These are phyloP conservation scores for Arabidopsis arenosa DNA, from an alignment of 345 rosid genomes.

Conservation along the genomic window DNA sequence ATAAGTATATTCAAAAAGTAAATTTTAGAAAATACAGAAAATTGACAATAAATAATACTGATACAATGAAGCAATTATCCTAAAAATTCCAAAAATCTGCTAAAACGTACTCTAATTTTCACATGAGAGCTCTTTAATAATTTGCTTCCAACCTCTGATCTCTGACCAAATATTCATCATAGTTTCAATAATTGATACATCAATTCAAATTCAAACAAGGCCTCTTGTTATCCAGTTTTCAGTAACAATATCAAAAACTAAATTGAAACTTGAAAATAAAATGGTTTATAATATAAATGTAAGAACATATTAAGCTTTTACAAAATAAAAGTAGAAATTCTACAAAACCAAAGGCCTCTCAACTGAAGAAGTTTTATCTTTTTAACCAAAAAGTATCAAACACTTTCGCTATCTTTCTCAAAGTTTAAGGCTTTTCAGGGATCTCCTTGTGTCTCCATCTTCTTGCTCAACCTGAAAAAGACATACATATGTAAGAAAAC, in stretches of 20 bases:
- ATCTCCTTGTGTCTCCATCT: constrained; percentile 53
- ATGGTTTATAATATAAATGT: constrained; percentile 4
- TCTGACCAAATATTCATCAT: too few species aligned
- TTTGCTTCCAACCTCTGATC: too few species aligned
- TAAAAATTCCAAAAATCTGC: too few species aligned
- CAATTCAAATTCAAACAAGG: background rate
- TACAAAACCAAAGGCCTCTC: constrained; percentile 14
- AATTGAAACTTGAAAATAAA: background rate
- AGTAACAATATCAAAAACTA: constrained; percentile 1
- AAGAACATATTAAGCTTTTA: constrained; percentile 27
- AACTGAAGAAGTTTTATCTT: background rate
- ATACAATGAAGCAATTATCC: too few species aligned
- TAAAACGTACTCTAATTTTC: too few species aligned
- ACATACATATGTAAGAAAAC: constrained; percentile 1
- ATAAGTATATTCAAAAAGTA: too few species aligned
- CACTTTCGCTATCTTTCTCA: constrained; percentile 6
- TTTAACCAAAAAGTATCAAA: background rate
- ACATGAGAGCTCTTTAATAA: too few species aligned
- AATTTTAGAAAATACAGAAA: too few species aligned
- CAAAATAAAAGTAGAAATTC: background rate
- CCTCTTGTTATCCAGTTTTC: background rate
- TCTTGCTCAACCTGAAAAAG: constrained; percentile 66
- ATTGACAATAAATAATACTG: too few species aligned
- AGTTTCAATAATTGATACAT: background rate
- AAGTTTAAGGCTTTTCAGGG: constrained; percentile 34